phyloP scores from a whole-genome alignment of 768 basidiomycete species.

The Phaffia tasmanica region DNA sequence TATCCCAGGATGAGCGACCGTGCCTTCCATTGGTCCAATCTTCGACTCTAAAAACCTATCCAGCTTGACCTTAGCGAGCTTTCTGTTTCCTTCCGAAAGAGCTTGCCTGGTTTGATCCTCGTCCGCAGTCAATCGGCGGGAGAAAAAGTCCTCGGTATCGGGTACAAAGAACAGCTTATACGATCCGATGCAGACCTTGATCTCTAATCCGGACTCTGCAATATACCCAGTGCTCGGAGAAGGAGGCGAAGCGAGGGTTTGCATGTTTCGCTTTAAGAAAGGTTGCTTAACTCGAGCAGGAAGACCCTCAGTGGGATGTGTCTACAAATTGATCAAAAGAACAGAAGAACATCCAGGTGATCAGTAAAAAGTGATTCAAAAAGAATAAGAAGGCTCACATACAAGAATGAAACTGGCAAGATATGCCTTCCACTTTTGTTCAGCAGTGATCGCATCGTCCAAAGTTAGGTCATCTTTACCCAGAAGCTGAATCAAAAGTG shows the following conservation, averaged over 20 bases:
- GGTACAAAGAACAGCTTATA: slow-evolving; percentile 73
- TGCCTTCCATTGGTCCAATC: slow-evolving; percentile 1
- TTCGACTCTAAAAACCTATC: slow-evolving; percentile 19
- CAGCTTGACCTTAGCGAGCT: slow-evolving; percentile 7
- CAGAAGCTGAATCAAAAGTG: slow-evolving; percentile 40
- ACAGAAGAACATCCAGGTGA: neutral
- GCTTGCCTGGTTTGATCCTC: neutral
- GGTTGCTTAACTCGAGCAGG: slow-evolving; percentile 39
- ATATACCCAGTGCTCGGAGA: slow-evolving; percentile 18
- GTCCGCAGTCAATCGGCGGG: slow-evolving; percentile 3
- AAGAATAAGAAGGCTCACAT: slow-evolving; percentile 17
- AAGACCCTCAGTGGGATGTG: slow-evolving; percentile 41
- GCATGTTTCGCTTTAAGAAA: slow-evolving; percentile 32
- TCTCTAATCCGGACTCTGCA: slow-evolving; percentile 53
- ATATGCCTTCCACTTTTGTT: slow-evolving; percentile 42
- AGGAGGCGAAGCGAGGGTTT: neutral
- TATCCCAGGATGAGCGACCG: neutral
- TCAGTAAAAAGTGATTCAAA: neutral
- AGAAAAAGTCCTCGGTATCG: slow-evolving; percentile 39
- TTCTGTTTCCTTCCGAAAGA: neutral
- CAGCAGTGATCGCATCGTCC: slow-evolving; percentile 40
- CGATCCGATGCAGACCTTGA: slow-evolving; percentile 61
- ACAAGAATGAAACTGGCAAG: slow-evolving; percentile 41
- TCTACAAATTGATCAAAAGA: slow-evolving; percentile 26
- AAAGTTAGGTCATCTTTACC: slow-evolving; percentile 42